Evolutionary conservation across 495 filamentous ascomycete species (phyloP), one percentile per base, ranked within the genome.

Genomic region (Neurospora sp.): DNA sequence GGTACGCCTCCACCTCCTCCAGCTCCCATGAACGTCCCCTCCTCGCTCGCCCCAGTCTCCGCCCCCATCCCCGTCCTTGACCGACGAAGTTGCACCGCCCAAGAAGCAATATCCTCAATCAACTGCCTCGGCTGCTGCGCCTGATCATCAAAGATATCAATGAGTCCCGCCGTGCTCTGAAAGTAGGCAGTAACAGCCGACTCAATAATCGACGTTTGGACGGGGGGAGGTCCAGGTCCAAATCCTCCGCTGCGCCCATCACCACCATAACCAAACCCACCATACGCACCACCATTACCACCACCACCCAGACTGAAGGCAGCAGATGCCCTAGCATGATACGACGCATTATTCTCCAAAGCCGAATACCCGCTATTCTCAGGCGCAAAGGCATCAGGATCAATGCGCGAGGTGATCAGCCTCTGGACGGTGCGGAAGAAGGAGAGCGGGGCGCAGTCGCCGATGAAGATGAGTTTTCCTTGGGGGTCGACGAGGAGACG

Each of bases 401-500:
- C 90, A 40, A 89, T 87, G 3, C 86, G 85, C 9, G 86, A 86
- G 8, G 86, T 88, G n/a, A 92, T 89, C 38, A 92, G 88, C 53
- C 89, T 85, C 7, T 90, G 88, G 45, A 92, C 83, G 31, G 89
- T 88, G 78, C 92, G 90, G 72, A 92, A 83, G 75, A 91, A 90
- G 0, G 90, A 90, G 39, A 91, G 81, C 47, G 88, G 89, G 16
- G 90, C 90, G 14, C 90, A 90, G 72, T 92, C 90, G 12, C 90
- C 90, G 71, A 92, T 86, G 75, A 92, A 92, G 68, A 86, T 81
- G 44, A 89, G 85, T 76, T 88, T 90, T 1, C 88, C 88, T 61
- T 87, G 85, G 0, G 86, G 83, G 69, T 90, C 88, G 47, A 87
- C 84, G 3, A 90, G 80, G 70, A 90, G 82, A 4, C 88, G 83